Percentiles rank a stretch among this genome's conserved stretches.
Evolutionary conservation across 2,329 filamentous ascomycete genomes (phyloP).

Genomic region (Stachybotrys elegans): DNA sequence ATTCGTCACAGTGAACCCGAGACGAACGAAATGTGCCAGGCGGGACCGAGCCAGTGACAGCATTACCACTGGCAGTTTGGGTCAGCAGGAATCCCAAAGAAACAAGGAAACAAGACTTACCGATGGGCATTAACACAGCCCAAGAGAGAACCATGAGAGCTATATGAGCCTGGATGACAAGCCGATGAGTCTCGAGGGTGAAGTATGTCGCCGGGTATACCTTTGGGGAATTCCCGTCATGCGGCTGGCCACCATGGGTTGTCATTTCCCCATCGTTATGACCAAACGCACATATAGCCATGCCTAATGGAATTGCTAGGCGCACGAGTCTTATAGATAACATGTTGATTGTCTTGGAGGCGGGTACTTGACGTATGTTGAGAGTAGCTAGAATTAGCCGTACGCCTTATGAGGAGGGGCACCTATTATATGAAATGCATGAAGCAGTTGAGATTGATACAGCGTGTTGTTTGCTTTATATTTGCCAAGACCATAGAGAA

Average conservation of each 20-base stretch:
- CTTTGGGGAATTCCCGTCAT: not conserved
- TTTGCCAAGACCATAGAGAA: no score
- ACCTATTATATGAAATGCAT: no score
- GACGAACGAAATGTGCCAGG: constrained; percentile 1
- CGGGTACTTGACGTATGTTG: no score
- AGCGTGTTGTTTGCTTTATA: no score
- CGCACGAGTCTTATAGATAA: not conserved
- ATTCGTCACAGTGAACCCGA: not conserved
- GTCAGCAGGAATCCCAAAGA: not conserved
- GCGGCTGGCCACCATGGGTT: not conserved
- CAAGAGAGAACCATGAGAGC: not conserved
- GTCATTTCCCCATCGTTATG: not conserved
- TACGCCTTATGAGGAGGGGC: no score
- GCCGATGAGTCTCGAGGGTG: not conserved
- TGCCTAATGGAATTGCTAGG: not conserved
- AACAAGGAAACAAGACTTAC: not conserved
- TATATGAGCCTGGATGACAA: not conserved
- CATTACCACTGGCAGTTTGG: not conserved
- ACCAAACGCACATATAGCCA: not conserved
- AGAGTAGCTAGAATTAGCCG: no score
- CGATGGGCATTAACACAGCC: not conserved
- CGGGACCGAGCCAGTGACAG: not conserved
- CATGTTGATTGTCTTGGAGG: not conserved
- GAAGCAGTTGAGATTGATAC: no score
- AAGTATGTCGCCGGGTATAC: constrained; percentile 1